A percentile compares a stretch with the other conserved stretches of the same genome.
Evolutionary conservation across 1,284 basidiomycete species (phyloP).

Genomic region (Hemileia vastatrix): DNA sequence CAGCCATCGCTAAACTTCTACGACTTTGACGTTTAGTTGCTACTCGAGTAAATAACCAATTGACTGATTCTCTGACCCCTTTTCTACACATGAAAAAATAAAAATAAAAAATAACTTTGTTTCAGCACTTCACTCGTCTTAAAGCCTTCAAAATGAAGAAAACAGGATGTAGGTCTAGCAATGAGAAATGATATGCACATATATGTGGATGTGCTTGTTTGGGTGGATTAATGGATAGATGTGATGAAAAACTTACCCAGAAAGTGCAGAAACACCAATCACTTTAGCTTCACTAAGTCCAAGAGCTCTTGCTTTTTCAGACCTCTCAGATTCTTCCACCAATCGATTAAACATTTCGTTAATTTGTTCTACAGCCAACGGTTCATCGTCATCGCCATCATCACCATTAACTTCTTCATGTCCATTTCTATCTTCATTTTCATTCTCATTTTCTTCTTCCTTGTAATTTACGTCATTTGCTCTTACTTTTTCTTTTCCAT

Average conservation of each 20-base stretch:
- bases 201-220: background rate
- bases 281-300: slow-evolving; percentile 19
- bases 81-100: too few species aligned
- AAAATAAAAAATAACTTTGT: background rate
- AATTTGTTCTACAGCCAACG: slow-evolving; percentile 17
- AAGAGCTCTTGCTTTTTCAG: slow-evolving; percentile 14
- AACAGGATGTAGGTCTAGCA: background rate
- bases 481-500: background rate
- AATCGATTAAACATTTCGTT: slow-evolving; percentile 17
- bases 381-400: too few species aligned
- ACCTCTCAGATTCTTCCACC: slow-evolving; percentile 19
- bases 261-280: slow-evolving; percentile 12
- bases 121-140: background rate
- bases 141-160: background rate
- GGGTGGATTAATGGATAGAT: background rate
- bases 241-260: slow-evolving; percentile 1
- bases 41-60: slow-evolving; percentile 19
- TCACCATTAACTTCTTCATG: too few species aligned
- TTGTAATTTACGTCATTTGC: background rate
- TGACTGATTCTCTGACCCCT: slow-evolving; percentile 15
- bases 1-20: too few species aligned
- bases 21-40: slow-evolving; percentile 14
- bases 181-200: background rate
- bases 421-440: too few species aligned
- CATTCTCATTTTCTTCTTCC: background rate